These are phyloP conservation scores for Pestalotiopsis sp. DNA, from an alignment of 2,329 filamentous ascomycete species.

Conservation along the genomic window DNA sequence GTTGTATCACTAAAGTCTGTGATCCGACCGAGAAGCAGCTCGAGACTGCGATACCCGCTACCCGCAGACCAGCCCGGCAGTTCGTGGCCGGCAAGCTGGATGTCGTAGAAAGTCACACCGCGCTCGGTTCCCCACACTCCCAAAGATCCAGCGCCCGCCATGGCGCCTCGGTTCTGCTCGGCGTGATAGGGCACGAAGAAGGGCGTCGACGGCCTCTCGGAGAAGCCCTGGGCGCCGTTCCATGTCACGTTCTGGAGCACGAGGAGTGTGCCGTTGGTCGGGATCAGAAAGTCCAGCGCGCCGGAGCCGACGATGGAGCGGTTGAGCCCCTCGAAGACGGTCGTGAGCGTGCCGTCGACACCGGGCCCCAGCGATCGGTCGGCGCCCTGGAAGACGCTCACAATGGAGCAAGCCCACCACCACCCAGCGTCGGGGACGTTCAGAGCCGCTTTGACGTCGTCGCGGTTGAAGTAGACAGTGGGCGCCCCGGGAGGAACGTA, in stretches of 20 bases:
- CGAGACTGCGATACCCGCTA: not conserved
- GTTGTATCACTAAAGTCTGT: not conserved
- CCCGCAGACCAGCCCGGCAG: not conserved
- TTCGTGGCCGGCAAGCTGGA: conserved; percentile 2
- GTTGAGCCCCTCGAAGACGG: not conserved
- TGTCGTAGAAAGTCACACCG: not conserved
- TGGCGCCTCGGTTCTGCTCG: not conserved
- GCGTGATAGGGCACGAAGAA: not conserved
- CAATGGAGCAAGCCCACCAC: not conserved
- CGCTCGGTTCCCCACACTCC: not conserved
- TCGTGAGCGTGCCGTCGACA: conserved; percentile 35
- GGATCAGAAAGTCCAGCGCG: not conserved
- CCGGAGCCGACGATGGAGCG: not conserved
- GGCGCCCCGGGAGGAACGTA: not conserved
- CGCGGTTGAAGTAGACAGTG: not conserved
- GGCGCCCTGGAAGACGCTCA: conserved; percentile 58
- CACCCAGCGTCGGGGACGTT: not conserved
- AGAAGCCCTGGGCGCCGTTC: not conserved
- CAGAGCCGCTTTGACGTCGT: not conserved
- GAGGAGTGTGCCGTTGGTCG: not conserved
- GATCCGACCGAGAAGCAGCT: conserved; percentile 4
- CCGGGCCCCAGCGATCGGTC: conserved; percentile 55
- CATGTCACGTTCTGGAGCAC: not conserved
- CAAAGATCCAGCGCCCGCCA: not conserved
- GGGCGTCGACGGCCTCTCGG: not conserved